phyloP scores from a whole-genome alignment of 495 filamentous ascomycete genomes.

The Daldinia decipiens region DNA sequence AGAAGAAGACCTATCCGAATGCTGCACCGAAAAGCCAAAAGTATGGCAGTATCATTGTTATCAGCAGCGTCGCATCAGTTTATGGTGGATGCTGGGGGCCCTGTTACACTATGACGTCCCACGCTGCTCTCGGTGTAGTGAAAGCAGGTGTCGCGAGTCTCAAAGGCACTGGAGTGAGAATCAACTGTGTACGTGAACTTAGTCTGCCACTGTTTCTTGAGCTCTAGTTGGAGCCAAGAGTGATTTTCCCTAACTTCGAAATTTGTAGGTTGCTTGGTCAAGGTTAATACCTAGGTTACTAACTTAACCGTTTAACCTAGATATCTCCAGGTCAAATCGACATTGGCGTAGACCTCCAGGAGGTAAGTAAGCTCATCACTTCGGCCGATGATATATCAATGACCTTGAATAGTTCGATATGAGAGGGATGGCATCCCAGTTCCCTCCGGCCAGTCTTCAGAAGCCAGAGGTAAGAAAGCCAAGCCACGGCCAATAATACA shows the following conservation, averaged over 20 bases:
- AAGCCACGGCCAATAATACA: neutral
- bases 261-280: neutral
- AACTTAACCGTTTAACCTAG: neutral
- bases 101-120: constrained; percentile 65
- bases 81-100: constrained; percentile 70
- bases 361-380: neutral
- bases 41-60: constrained; percentile 70
- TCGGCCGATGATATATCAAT: neutral
- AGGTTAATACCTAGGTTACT: neutral
- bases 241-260: neutral
- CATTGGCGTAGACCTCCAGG: neutral
- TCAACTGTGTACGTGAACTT: constrained; percentile 57
- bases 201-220: neutral
- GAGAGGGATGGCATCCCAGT: constrained; percentile 63
- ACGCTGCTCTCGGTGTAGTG: constrained; percentile 69
- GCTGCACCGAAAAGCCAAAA: constrained; percentile 65
- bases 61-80: constrained; percentile 63
- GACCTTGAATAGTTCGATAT: constrained; percentile 56
- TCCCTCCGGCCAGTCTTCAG: constrained; percentile 65
- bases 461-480: constrained; percentile 53
- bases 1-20: constrained; percentile 65
- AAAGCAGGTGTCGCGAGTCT: constrained; percentile 65
- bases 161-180: constrained; percentile 67
- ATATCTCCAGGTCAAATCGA: constrained; percentile 3
- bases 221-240: neutral